Evolutionary conservation across 2,329 filamentous ascomycete genomes (phyloP), one percentile per base, ranked within the genome.

Genomic region (Colletotrichum falcatum): DNA sequence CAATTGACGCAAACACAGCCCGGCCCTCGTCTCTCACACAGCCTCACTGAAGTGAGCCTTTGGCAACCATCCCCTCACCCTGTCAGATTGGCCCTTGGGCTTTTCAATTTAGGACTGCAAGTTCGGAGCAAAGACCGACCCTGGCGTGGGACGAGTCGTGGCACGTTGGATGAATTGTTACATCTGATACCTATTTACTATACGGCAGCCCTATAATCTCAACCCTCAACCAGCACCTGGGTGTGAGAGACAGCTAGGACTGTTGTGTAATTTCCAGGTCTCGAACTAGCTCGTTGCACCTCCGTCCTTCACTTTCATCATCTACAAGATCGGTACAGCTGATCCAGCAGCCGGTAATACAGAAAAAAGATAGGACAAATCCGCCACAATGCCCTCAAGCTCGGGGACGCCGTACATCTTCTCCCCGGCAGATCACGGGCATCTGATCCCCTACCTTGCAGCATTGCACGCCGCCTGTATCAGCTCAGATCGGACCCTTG

Each of bases 401-500:
- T 69, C 71, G 18, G 71, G 71, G 37, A 69, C 64, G 23, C 60
- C 69, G 37, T 73, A 82, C 60, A 73, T 84, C 73, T 88, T 86
- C 77, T 79, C 81, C 33, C 78, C 83, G 3, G 76, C 75, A 9
- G 77, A 80, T 44, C 86, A 91, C 74, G 75, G 79, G 35, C 84
- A 87, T 74, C 82, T 90, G 28, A 81, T 89, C 30, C 83, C 85
- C 20, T 87, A 88, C 74, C 82, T 91, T 23, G 88, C 88, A 44
- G 83, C 84, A 56, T 82, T 91, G 30, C 89, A 91, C 73, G 85
- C 83, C 69, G 83, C 84, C 18, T 90, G 88, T 79, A 89, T 91
- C 76, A 86, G 85, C 5, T 80, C 84, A 70, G 88, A 89, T 78
- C 82, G 84, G 75, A 86, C 85, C 72, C 83, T 88, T 44, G 87